These are phyloP conservation scores for Durotheca rogersii DNA, from an alignment of 495 filamentous ascomycete genomes.

Conservation along the genomic window DNA sequence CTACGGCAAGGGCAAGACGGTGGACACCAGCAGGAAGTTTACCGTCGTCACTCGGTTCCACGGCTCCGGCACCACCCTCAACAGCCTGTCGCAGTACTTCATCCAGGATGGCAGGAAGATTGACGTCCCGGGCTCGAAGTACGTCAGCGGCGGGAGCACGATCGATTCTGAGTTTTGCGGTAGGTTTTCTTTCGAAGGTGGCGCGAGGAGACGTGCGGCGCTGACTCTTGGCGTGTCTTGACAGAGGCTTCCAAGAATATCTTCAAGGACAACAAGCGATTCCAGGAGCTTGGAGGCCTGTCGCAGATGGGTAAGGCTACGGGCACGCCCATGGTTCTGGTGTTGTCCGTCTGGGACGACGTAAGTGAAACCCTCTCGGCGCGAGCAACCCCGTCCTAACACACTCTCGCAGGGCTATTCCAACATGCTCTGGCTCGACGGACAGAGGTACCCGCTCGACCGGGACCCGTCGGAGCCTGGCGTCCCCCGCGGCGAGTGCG, in stretches of 20 bases:
- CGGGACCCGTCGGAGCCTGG: conserved; percentile 66
- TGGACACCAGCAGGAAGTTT: conserved; percentile 60
- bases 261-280: conserved; percentile 63
- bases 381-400: neutral
- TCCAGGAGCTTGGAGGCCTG: conserved; percentile 61
- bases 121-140: conserved; percentile 53
- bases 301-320: conserved; percentile 59
- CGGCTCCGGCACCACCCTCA: conserved; percentile 59
- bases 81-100: conserved; percentile 52
- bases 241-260: conserved; percentile 54
- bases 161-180: conserved; percentile 34
- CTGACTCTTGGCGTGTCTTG: neutral
- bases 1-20: conserved; percentile 53
- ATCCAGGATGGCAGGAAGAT: conserved; percentile 62
- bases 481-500: conserved; percentile 66
- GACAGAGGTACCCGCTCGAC: conserved; percentile 29
- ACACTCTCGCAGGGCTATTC: conserved; percentile 46
- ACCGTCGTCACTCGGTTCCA: conserved; percentile 71
- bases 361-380: conserved; percentile 16
- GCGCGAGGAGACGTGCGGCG: neutral
- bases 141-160: conserved; percentile 51
- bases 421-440: conserved; percentile 84
- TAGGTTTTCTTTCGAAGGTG: conserved; percentile 33
- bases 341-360: conserved; percentile 77
- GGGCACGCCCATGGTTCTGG: conserved; percentile 63